phyloP scores from a whole-genome alignment of 805 yeast species.

The Nakazawaea ambrosiae region DNA sequence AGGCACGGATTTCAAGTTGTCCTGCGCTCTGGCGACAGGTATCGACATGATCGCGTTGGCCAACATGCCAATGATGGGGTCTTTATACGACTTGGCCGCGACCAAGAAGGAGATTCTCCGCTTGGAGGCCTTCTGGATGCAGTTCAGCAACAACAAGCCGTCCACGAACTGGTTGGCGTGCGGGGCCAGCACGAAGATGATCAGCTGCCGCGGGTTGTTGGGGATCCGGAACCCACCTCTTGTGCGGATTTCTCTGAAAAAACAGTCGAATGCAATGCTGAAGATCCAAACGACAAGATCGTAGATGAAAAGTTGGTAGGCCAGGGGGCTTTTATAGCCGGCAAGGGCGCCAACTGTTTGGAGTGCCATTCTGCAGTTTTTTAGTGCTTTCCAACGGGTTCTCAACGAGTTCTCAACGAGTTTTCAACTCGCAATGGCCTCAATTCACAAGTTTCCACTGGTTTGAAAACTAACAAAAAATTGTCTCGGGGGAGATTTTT shows the following conservation, averaged over 20 bases:
- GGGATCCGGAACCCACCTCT: slow-evolving; percentile 65
- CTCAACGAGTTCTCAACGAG: too few relatives aligned
- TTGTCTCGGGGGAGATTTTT: too few relatives aligned
- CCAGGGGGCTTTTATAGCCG: background rate
- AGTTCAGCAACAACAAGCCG: slow-evolving; percentile 70
- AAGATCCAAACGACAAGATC: slow-evolving; percentile 48
- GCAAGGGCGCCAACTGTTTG: slow-evolving; percentile 9
- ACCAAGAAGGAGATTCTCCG: slow-evolving; percentile 46
- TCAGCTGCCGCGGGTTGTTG: slow-evolving; percentile 41
- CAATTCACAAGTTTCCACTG: too few relatives aligned
- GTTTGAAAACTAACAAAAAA: too few relatives aligned
- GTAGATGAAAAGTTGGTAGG: slow-evolving; percentile 26
- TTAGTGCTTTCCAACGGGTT: too few relatives aligned
- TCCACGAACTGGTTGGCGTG: slow-evolving; percentile 86
- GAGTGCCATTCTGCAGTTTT: slow-evolving; percentile 12
- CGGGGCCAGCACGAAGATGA: slow-evolving; percentile 77
- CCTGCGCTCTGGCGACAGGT: slow-evolving; percentile 92
- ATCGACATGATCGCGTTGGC: slow-evolving; percentile 75
- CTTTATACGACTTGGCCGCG: slow-evolving; percentile 44
- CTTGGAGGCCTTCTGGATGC: slow-evolving; percentile 47
- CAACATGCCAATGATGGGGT: slow-evolving; percentile 60
- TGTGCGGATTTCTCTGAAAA: slow-evolving; percentile 68
- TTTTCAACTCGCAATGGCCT: too few relatives aligned
- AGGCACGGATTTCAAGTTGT: slow-evolving; percentile 56
- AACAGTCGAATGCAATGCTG: slow-evolving; percentile 40